Conservation (phyloP, 257 asterid species). For the Craterostigma plantagineum region DNA sequence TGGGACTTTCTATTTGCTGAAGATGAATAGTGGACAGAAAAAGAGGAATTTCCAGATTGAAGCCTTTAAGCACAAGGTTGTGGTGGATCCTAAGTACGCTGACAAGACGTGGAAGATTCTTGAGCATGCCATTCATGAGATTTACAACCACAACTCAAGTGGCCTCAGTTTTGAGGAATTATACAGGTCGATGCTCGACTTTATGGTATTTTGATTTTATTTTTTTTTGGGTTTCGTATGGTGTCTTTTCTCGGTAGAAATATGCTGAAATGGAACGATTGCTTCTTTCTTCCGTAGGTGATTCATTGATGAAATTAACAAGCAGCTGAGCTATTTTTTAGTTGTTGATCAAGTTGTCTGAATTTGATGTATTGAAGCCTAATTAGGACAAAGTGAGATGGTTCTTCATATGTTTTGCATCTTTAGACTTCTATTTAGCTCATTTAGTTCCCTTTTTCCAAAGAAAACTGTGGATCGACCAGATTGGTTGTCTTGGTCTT, state of each 20-base stretch:
- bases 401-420: no score
- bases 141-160: slow-evolving; percentile 83
- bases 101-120: slow-evolving; percentile 84
- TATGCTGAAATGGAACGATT: background rate
- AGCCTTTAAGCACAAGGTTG: slow-evolving; percentile 70
- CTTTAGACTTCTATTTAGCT: no score
- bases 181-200: slow-evolving; percentile 29
- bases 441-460: no score
- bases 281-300: no score
- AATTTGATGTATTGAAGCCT: no score
- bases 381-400: no score
- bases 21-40: slow-evolving; percentile 51
- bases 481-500: no score
- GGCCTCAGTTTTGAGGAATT: slow-evolving; percentile 81
- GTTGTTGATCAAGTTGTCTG: no score
- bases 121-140: slow-evolving; percentile 80
- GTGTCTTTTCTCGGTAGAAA: background rate
- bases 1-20: slow-evolving; percentile 1
- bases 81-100: slow-evolving; percentile 93
- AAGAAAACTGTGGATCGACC: no score
- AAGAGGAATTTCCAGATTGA: slow-evolving; percentile 80
- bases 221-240: background rate
- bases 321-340: no score
- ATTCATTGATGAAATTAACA: no score
- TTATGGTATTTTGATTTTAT: background rate